Base-by-base conservation (phyloP, 2,329 filamentous ascomycete genomes). In the Aspergillus sp. region DNA sequence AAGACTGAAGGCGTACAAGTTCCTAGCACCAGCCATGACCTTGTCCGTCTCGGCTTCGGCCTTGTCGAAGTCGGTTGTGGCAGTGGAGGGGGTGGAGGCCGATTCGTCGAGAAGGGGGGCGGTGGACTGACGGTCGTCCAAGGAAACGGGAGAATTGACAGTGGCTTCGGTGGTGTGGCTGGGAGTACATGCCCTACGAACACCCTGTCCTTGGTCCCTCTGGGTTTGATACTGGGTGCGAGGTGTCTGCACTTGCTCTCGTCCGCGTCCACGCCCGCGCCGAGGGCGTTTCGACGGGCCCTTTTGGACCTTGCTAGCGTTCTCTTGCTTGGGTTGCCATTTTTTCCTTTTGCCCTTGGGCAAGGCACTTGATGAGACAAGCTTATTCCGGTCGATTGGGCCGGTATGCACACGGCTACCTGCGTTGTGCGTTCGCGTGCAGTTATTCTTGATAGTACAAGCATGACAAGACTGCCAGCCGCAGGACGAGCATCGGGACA, bases 391-490 rank as follows among this genome's bases (percentile, higher is more conserved):
- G 22, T 46, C 30, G 7, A 49, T 44, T 1, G 45, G 48, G 1
- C 50, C 48, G 2, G 37, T 38, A 20, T 59, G 56, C 2, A 45
- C n/a, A 32, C 42, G 46, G 2, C 39, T 41, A 4, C 44, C 25
- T 4, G 25, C 42, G 7, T 27, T 15, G 23, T 59, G 57, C 2
- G 37, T 49, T 13, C 57, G 53, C 7, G 46, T 42, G 7, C 49
- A 53, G 1, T 53, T 53, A n/a, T 45, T 50, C 1, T 44, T 32
- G 3, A 43, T 43, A 3, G 56, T 60, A 45, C 68, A 71, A 1
- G 48, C 44, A n/a, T 60, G 58, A 47, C 68, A 71, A 10, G 61
- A 59, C 32, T 70, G 67, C 62, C 59, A 66, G 7, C 59, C 60
- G 43, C 68, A 71, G 2, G 49, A 49, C 4, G 32, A 47, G 44